Evolutionary conservation across 148 eudicot species (phyloP).

Genomic region (Cornus controversa): DNA sequence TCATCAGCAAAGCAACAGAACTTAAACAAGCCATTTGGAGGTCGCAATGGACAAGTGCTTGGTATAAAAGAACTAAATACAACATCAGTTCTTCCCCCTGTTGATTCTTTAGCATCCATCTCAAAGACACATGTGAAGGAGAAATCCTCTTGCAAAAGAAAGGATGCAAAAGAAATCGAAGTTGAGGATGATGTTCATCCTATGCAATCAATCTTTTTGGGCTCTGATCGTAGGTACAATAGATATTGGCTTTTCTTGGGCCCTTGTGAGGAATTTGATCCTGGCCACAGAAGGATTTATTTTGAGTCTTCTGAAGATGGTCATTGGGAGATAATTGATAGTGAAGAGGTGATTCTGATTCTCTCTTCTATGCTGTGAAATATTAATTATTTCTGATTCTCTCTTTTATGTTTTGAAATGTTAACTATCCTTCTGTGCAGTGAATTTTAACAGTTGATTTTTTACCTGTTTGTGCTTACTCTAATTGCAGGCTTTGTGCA

Average conservation of each 20-base stretch:
- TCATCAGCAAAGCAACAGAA: slow-evolving; percentile 38
- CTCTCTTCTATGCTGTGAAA: not conserved
- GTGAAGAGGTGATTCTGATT: slow-evolving; percentile 59
- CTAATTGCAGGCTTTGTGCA: slow-evolving; percentile 60
- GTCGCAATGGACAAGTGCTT: slow-evolving; percentile 23
- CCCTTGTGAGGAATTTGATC: slow-evolving; percentile 77
- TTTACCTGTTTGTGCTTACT: slow-evolving; percentile 16
- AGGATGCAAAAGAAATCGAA: slow-evolving; percentile 25
- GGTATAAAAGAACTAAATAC: slow-evolving; percentile 23
- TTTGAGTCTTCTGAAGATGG: slow-evolving; percentile 99
- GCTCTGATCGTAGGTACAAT: slow-evolving; percentile 94
- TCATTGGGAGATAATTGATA: slow-evolving; percentile 88
- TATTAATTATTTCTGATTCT: not conserved
- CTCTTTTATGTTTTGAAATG: not conserved
- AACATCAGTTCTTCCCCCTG: slow-evolving; percentile 39
- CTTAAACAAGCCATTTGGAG: slow-evolving; percentile 22
- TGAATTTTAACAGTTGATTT: not conserved
- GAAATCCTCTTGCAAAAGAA: slow-evolving; percentile 26
- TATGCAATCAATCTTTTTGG: slow-evolving; percentile 88
- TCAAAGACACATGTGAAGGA: slow-evolving; percentile 36
- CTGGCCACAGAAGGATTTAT: slow-evolving; percentile 85
- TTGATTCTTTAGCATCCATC: slow-evolving; percentile 56
- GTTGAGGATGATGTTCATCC: slow-evolving; percentile 53
- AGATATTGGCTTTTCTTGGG: slow-evolving; percentile 98
- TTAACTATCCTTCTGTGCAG: not conserved